Base-by-base conservation (phyloP, 495 filamentous ascomycete genomes). In the Bombardia bombarda region DNA sequence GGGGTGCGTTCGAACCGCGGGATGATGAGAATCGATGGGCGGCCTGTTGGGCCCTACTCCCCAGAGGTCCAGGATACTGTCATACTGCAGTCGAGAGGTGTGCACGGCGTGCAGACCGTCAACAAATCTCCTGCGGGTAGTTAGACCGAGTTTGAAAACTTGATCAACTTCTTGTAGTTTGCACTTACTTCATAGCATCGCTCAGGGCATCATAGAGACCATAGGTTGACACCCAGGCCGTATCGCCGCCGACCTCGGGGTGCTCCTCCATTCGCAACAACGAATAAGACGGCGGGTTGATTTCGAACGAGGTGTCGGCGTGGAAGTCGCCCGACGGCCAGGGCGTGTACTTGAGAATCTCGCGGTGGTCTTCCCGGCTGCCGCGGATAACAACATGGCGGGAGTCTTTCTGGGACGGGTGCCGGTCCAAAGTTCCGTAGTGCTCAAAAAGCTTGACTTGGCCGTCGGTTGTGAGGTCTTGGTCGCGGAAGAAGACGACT, bases 261-360 rank as follows among this genome's bases (percentile, higher is more conserved):
- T 74, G 69, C 46, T 74, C 70, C 56, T 75, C 73, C 72, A 74
- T 77, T 34, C 73, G 57, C 18, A 77, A 57, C 22, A 77, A 47
- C 1, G 70, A 73, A 42, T 77, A 75, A 1, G 58, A 66, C 0
- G 72, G 71, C 3, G 72, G 70, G 51, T 73, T 75, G 51, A 71
- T 62, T 49, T 75, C 70, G 39, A 73, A 74, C 6, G 66, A 69
- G 4, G 69, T 76, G 47, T 75, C 72, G 10, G 72, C 65, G 36
- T 75, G 72, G 49, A 66, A 75, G 16, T 71, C 71, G 21, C 57
- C 45, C 47, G 56, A 28, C 20, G 52, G 51, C 52, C 67, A 69
- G 2, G 67, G 64, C 6, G 65, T 70, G 41, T 67, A 67, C 32
- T 51, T 61, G 0, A 50, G 38, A 5, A 61, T 53, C 50, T 62